Base-by-base conservation (phyloP, 805 yeast genomes). In the Starmerella apicola region DNA sequence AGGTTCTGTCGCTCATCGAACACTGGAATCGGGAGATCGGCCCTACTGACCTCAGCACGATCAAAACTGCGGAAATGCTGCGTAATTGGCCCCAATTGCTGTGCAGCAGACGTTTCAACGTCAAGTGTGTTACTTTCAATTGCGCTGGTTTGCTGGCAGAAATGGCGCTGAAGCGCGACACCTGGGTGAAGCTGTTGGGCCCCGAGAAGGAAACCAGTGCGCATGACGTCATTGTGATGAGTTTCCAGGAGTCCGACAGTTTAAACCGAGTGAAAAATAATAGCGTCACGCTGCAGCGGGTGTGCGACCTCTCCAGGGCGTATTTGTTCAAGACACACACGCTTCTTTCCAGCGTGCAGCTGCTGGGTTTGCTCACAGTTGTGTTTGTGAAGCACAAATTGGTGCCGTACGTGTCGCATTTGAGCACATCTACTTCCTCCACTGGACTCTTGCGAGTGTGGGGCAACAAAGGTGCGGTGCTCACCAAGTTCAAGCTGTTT, bases 141-240 rank as follows among this genome's bases (percentile, higher is more conserved):
- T 47, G 51, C 53, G 46, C 44, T n/a, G 44, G 50, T 20, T 17
- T 36, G 18, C 33, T 48, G 13, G 45, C 37, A 6, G 45, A 42
- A n/a, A 15, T 34, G 16, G 39, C 44, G 3, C 32, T 41, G 32
- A 23, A 37, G 21, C 36, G 39, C 16, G 46, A 42, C 31, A 39
- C 24, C 37, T 42, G 34, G 54, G 53, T 32, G 50, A 52, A 32
- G 51, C 56, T 10, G 15, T 9, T 43, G n/a, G 50, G 50, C 32
- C n/a, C 21, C 15, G 48, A 43, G 16, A 32, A 23, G 9, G 37
- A 29, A 6, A 37, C 42, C 10, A 51, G 59, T 16, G 45, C 59
- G 23, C 73, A 79, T 34, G 95, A 86, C 52, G 58, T 86, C 3
- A 78, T 82, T 16, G 79, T 78, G 2, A 67, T 91, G 46, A 95